phyloP scores from a whole-genome alignment of 1,284 basidiomycete genomes.

The Trichosporon sp. region DNA sequence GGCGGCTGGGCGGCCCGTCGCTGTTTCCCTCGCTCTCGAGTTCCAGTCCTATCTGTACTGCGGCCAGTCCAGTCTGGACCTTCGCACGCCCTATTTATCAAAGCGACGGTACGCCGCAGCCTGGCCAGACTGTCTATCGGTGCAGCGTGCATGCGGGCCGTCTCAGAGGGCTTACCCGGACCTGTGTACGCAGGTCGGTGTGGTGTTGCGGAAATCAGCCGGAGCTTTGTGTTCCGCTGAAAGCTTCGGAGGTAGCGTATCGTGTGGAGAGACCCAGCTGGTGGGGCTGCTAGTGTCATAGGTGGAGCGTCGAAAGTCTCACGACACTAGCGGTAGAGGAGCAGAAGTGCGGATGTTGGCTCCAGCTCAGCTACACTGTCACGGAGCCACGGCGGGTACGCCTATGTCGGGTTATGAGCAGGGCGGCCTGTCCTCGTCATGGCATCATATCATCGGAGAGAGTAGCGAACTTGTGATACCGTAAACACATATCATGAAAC shows the following conservation, averaged over 20 bases:
- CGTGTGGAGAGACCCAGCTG: background rate
- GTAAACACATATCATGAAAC: background rate
- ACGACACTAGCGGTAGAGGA: background rate
- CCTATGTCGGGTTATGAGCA: background rate
- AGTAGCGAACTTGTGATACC: background rate
- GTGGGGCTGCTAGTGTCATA: background rate
- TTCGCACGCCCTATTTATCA: background rate
- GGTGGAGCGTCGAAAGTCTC: slow-evolving; percentile 1
- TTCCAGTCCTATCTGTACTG: background rate
- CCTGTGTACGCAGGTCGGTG: background rate
- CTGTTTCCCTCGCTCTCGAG: background rate
- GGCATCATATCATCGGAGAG: background rate
- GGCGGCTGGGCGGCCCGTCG: background rate
- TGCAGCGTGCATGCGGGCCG: background rate
- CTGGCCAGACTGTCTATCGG: background rate
- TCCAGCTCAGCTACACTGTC: too few relatives aligned
- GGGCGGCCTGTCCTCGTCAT: background rate
- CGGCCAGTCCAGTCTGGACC: slow-evolving; percentile 7
- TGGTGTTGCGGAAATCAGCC: background rate
- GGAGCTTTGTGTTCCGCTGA: background rate
- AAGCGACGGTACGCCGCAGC: background rate
- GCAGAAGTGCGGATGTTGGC: too few relatives aligned
- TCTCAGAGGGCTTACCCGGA: background rate
- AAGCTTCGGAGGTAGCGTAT: background rate
- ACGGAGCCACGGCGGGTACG: background rate